Evolutionary conservation across 352 stramenopile genomes (phyloP).

Genomic region (Elongisporangium anandrum): DNA sequence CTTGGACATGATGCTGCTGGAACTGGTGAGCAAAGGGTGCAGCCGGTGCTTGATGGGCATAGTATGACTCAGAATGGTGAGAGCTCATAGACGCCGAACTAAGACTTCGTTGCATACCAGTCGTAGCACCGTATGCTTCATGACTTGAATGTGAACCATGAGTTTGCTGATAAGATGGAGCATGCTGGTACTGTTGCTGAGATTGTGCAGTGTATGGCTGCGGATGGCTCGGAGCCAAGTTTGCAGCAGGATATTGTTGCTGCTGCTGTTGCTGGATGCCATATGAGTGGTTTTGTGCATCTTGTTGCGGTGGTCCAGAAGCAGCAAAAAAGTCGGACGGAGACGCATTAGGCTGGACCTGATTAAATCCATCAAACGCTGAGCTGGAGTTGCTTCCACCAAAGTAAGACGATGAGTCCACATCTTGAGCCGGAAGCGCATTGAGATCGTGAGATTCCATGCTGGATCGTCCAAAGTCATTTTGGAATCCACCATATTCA

Average conservation of each 20-base stretch:
- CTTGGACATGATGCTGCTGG: constrained; percentile 6
- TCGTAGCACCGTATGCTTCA: constrained; percentile 9
- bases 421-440: constrained; percentile 4
- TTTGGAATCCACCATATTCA: neutral
- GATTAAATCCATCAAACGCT: constrained; percentile 7
- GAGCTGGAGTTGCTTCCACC: constrained; percentile 9
- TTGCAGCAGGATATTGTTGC: constrained; percentile 1
- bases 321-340: constrained; percentile 6
- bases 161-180: constrained; percentile 6
- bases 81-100: neutral
- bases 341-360: neutral
- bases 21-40: constrained; percentile 3
- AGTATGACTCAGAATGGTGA: constrained; percentile 1
- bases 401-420: constrained; percentile 29
- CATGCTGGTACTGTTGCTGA: constrained; percentile 9
- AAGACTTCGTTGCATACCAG: constrained; percentile 4
- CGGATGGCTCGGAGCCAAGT: neutral
- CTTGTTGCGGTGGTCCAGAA: neutral
- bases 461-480: neutral
- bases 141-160: constrained; percentile 3
- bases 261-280: constrained; percentile 3
- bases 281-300: neutral
- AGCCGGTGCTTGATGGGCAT: constrained; percentile 1
- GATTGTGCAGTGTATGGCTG: constrained; percentile 7
- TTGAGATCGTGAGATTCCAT: neutral